These are phyloP conservation scores for Diaporthe sp. DNA, from an alignment of 2,329 filamentous ascomycete genomes.

Conservation along the genomic window DNA sequence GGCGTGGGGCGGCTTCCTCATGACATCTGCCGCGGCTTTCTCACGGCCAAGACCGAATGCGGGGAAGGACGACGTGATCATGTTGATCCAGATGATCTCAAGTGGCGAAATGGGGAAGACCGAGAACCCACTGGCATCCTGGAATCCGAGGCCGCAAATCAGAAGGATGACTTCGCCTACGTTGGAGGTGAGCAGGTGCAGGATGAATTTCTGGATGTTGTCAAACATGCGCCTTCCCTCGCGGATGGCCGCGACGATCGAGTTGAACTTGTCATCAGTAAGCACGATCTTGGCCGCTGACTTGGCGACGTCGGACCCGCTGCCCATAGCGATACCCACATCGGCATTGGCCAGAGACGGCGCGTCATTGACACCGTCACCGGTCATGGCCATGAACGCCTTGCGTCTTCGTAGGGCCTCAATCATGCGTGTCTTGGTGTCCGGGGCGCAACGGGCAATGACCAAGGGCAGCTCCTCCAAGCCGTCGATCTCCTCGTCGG, in stretches of 20 bases:
- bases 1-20: conserved; percentile 82
- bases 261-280: conserved; percentile 89
- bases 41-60: conserved; percentile 91
- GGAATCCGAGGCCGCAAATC: conserved; percentile 84
- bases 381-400: conserved; percentile 86
- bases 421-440: conserved; percentile 92
- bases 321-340: conserved; percentile 92
- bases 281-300: conserved; percentile 84
- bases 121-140: conserved; percentile 75
- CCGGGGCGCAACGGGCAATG: conserved; percentile 84
- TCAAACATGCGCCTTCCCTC: conserved; percentile 88
- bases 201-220: conserved; percentile 89
- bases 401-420: conserved; percentile 83
- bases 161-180: conserved; percentile 86
- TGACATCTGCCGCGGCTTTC: conserved; percentile 78
- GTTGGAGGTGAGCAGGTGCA: conserved; percentile 83
- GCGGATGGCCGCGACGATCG: conserved; percentile 84
- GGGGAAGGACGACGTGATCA: conserved; percentile 88
- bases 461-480: conserved; percentile 82
- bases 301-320: conserved; percentile 87
- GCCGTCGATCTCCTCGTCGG: conserved; percentile 79
- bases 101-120: conserved; percentile 89
- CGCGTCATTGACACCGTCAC: conserved; percentile 88
- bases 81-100: conserved; percentile 94
- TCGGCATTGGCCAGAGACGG: conserved; percentile 84